phyloP scores from a whole-genome alignment of 768 basidiomycete species.

The Panaeolus papilionaceus region DNA sequence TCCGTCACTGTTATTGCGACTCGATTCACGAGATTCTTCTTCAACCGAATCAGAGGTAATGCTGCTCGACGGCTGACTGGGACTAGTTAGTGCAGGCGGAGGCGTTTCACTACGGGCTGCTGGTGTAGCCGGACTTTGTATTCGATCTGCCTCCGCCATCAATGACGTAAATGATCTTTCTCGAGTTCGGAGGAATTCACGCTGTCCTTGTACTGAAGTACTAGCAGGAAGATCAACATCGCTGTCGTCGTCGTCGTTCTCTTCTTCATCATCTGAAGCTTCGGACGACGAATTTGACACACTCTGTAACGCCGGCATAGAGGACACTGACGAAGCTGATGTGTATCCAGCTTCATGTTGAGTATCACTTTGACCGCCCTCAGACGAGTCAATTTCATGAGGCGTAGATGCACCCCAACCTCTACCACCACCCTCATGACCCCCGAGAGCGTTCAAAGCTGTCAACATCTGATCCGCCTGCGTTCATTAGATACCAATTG shows the following conservation, averaged over 20 bases:
- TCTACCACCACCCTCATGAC: constrained; percentile 20
- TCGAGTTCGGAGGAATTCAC: constrained; percentile 15
- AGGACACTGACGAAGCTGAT: constrained; percentile 24
- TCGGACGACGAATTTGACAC: constrained; percentile 39
- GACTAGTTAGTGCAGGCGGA: constrained; percentile 6
- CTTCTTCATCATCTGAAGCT: constrained; percentile 33
- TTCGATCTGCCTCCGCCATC: constrained; percentile 19
- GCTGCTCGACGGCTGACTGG: constrained; percentile 8
- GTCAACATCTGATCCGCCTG: constrained; percentile 44
- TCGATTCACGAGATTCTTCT: background rate
- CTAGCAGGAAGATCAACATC: constrained; percentile 32
- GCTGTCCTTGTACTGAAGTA: constrained; percentile 21
- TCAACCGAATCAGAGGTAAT: background rate
- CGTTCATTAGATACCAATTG: constrained; percentile 11
- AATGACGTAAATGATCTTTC: constrained; percentile 22
- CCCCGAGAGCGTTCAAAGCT: constrained; percentile 24
- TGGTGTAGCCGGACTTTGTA: background rate
- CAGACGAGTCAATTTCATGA: constrained; percentile 12
- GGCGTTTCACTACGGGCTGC: constrained; percentile 18
- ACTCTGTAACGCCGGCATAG: constrained; percentile 45
- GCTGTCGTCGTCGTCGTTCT: constrained; percentile 23
- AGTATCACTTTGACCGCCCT: constrained; percentile 11
- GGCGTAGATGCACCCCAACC: constrained; percentile 21
- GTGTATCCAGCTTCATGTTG: background rate
- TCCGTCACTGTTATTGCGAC: background rate